Conservation (phyloP, 2,329 filamentous ascomycete species). For the Niveomyces coronatus region DNA sequence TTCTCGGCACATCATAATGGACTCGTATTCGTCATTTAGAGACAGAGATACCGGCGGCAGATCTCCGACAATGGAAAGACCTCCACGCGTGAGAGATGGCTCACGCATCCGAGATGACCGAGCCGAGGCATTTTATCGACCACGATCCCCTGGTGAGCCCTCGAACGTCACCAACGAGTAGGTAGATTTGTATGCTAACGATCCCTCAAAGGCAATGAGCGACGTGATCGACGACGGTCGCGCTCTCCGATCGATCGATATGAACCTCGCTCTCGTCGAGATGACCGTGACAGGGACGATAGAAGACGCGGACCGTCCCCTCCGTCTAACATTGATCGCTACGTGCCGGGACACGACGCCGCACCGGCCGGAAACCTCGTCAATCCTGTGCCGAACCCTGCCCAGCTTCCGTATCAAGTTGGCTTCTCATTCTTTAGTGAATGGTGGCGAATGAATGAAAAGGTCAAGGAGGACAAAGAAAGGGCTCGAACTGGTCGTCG, state of each 20-base stretch:
- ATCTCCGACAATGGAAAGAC: slow-evolving; percentile 40
- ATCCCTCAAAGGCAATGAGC: slow-evolving; percentile 38
- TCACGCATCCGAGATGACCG: slow-evolving; percentile 40
- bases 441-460: slow-evolving; percentile 77
- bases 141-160: slow-evolving; percentile 58
- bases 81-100: slow-evolving; percentile 44
- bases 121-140: slow-evolving; percentile 52
- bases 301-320: slow-evolving; percentile 51
- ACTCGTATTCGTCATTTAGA: slow-evolving; percentile 30
- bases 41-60: slow-evolving; percentile 41
- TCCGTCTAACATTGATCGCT: slow-evolving; percentile 69
- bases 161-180: no score
- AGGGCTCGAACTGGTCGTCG: slow-evolving; percentile 58
- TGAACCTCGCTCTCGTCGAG: slow-evolving; percentile 59
- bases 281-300: slow-evolving; percentile 56
- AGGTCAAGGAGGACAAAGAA: slow-evolving; percentile 74
- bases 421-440: slow-evolving; percentile 80
- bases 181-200: not conserved
- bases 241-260: slow-evolving; percentile 70
- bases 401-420: slow-evolving; percentile 66
- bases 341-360: slow-evolving; percentile 64
- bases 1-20: slow-evolving; percentile 6
- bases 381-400: slow-evolving; percentile 64
- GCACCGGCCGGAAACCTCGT: slow-evolving; percentile 32
- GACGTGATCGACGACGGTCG: slow-evolving; percentile 52